A percentile compares a stretch with the other conserved stretches of the same genome.
Evolutionary conservation across 768 basidiomycete genomes (phyloP).

Genomic region (Pleurotus ostreatus): DNA sequence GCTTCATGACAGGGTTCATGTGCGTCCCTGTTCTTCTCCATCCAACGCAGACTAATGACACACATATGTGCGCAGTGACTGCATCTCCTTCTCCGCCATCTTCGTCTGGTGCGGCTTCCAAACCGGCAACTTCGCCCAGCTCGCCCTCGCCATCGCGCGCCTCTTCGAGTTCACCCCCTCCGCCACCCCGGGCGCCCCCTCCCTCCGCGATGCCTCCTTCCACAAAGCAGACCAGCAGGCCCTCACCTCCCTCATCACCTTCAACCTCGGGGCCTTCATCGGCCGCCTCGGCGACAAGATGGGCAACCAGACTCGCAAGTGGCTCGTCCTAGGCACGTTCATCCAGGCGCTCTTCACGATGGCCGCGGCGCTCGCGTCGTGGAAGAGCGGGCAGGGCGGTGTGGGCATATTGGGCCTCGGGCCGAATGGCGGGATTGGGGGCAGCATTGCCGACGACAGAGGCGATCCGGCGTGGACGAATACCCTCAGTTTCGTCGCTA

Average conservation of each 20-base stretch:
- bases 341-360: conserved; percentile 76
- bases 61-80: conserved; percentile 42
- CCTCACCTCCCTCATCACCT: conserved; percentile 72
- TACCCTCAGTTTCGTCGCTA: conserved; percentile 56
- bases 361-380: conserved; percentile 65
- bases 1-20: conserved; percentile 62
- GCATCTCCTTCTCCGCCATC: conserved; percentile 71
- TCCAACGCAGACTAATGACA: not conserved
- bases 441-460: conserved; percentile 46
- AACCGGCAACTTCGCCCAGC: conserved; percentile 73
- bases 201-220: conserved; percentile 54
- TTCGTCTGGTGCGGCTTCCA: conserved; percentile 88
- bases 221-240: conserved; percentile 84
- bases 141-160: conserved; percentile 76
- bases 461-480: conserved; percentile 71
- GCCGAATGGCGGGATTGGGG: no score
- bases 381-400: conserved; percentile 54
- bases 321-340: conserved; percentile 71
- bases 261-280: conserved; percentile 71
- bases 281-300: conserved; percentile 84
- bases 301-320: conserved; percentile 66
- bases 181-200: conserved; percentile 25
- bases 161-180: conserved; percentile 56
- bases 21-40: conserved; percentile 19
- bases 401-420: no score